Conservation (phyloP, 1,139 yeast species). For the Lodderomyces beijingensis region DNA sequence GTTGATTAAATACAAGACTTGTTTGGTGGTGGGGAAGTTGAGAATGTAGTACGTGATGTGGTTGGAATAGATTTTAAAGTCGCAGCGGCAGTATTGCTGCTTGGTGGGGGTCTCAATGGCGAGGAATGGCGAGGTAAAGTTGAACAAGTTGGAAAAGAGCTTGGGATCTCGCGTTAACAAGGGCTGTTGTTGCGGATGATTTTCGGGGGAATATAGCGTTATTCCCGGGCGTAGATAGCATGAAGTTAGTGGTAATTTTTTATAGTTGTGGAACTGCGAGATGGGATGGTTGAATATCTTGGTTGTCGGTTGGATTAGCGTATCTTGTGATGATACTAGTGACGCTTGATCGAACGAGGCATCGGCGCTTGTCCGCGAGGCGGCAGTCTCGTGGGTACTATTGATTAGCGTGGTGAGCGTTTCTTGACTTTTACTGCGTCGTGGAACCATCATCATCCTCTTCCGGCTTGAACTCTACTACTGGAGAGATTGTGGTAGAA, state of each 20-base stretch:
- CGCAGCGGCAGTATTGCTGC: constrained; percentile 27
- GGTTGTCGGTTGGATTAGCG: constrained; percentile 19
- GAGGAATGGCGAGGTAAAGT: constrained; percentile 31
- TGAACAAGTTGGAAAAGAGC: constrained; percentile 26
- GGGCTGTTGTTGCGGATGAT: constrained; percentile 1
- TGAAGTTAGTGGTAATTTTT: constrained; percentile 28
- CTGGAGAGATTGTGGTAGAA: no score
- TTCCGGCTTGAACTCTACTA: no score
- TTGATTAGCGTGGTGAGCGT: constrained; percentile 11
- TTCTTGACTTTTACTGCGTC: no score
- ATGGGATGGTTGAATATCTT: constrained; percentile 22
- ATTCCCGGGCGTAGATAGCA: constrained; percentile 26
- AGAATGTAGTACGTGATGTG: constrained; percentile 34
- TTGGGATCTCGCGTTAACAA: constrained; percentile 21
- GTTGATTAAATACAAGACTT: constrained; percentile 16
- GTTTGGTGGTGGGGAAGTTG: constrained; percentile 17
- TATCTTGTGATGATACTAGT: constrained; percentile 27
- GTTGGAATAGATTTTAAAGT: constrained; percentile 28
- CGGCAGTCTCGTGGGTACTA: constrained; percentile 3
- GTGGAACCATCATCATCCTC: no score
- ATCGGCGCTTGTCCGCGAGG: neutral
- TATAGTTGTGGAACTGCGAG: constrained; percentile 16
- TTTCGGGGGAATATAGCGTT: constrained; percentile 5
- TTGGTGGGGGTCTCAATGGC: constrained; percentile 19
- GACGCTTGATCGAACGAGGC: no score